A percentile compares a stretch with the other conserved stretches of the same genome.
phyloP scores from a whole-genome alignment of 2,329 filamentous ascomycete genomes.

The Lithohypha guttulata region DNA sequence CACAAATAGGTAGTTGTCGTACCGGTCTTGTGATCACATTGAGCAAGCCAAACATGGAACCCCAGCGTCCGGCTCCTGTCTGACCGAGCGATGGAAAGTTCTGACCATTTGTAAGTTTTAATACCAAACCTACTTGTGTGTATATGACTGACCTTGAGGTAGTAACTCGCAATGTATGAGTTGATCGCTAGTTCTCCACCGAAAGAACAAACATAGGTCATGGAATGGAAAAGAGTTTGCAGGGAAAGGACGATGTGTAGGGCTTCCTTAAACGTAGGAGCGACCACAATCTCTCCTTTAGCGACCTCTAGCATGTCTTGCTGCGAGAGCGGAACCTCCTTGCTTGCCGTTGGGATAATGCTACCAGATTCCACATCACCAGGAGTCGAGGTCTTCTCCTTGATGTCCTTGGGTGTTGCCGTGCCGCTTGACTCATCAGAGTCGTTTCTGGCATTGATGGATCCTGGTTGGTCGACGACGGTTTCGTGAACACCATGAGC shows the following conservation, averaged over 20 bases:
- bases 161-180: conserved; percentile 50
- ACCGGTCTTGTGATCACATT: conserved; percentile 38
- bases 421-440: conserved; percentile 14
- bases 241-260: conserved; percentile 52
- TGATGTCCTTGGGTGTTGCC: conserved; percentile 18
- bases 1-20: not conserved
- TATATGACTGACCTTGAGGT: too few relatives aligned
- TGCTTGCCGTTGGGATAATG: conserved; percentile 17
- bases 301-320: conserved; percentile 42
- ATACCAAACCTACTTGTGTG: too few relatives aligned
- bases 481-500: conserved; percentile 31
- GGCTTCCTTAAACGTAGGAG: conserved; percentile 51
- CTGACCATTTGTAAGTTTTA: too few relatives aligned
- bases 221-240: conserved; percentile 41
- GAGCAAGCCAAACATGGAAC: conserved; percentile 42
- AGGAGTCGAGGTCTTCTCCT: conserved; percentile 17
- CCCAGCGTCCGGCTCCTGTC: conserved; percentile 46
- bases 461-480: conserved; percentile 14
- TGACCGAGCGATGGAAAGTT: conserved; percentile 41
- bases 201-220: conserved; percentile 48
- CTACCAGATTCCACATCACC: conserved; percentile 9
- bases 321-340: conserved; percentile 39
- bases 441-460: conserved; percentile 23
- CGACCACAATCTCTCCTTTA: conserved; percentile 49
- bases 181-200: conserved; percentile 52